phyloP scores from a whole-genome alignment of 352 stramenopile species.

The Elongisporangium senticosum region DNA sequence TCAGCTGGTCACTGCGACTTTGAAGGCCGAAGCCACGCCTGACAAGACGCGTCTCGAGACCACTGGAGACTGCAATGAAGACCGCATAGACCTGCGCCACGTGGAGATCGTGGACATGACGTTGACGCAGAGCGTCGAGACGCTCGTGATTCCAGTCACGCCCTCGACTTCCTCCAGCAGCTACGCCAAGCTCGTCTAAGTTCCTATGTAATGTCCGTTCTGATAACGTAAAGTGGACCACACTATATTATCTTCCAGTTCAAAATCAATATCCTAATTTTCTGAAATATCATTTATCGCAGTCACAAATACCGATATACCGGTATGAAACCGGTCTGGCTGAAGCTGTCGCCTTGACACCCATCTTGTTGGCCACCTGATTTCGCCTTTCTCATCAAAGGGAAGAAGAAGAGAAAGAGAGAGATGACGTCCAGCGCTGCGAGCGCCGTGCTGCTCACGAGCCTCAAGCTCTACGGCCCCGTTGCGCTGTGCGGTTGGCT shows the following conservation, averaged over 20 bases:
- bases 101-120: neutral
- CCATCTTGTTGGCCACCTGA: neutral
- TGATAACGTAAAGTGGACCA: neutral
- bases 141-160: neutral
- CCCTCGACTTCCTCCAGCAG: neutral
- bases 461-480: constrained; percentile 55
- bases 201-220: neutral
- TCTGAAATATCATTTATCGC: no score
- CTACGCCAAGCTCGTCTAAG: neutral
- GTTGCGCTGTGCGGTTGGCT: constrained; percentile 48
- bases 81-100: neutral
- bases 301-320: neutral
- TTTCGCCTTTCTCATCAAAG: neutral
- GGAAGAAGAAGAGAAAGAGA: neutral
- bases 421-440: constrained; percentile 19
- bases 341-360: neutral
- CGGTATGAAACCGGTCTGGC: neutral
- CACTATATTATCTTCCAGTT: neutral
- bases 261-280: no score
- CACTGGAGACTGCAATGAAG: neutral
- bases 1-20: neutral
- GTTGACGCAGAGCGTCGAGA: neutral
- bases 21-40: neutral
- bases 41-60: neutral
- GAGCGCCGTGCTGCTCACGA: constrained; percentile 52